Evolutionary conservation across 345 rosid genomes (phyloP).

Genomic region (Anastatica hierochuntica): DNA sequence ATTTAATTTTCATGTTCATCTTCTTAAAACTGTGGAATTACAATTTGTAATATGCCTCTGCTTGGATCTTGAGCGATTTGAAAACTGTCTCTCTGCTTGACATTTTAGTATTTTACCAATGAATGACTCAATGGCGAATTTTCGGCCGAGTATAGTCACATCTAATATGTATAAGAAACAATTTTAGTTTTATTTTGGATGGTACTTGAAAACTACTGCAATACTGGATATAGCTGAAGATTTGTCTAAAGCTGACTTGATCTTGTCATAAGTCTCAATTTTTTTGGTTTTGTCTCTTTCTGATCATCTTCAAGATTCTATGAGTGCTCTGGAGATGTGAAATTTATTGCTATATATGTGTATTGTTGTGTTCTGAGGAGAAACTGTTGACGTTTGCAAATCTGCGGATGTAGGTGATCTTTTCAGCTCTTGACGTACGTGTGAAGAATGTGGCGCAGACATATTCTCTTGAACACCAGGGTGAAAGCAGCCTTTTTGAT

Average conservation of each 20-base stretch:
- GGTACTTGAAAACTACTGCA: background rate
- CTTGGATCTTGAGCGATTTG: no score
- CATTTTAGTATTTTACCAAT: no score
- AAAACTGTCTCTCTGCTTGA: no score
- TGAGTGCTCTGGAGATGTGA: background rate
- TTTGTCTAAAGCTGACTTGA: constrained; percentile 7
- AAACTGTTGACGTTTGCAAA: background rate
- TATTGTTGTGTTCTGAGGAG: constrained; percentile 5
- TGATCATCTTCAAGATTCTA: constrained; percentile 3
- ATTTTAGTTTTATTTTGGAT: background rate
- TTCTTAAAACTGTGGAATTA: background rate
- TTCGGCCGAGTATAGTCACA: background rate
- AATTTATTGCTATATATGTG: background rate
- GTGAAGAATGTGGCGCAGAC: constrained; percentile 96
- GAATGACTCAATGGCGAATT: background rate
- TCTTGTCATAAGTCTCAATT: background rate
- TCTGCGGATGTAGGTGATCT: constrained; percentile 59
- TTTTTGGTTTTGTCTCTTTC: background rate
- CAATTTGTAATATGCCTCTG: background rate
- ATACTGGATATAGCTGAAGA: background rate
- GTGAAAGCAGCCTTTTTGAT: constrained; percentile 78
- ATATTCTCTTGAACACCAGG: constrained; percentile 88
- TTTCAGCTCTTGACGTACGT: constrained; percentile 91
- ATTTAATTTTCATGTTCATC: background rate
- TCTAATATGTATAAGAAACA: background rate